These are phyloP conservation scores for Vitis rupestris DNA, from an alignment of 164 flowering plant species.

Conservation along the genomic window DNA sequence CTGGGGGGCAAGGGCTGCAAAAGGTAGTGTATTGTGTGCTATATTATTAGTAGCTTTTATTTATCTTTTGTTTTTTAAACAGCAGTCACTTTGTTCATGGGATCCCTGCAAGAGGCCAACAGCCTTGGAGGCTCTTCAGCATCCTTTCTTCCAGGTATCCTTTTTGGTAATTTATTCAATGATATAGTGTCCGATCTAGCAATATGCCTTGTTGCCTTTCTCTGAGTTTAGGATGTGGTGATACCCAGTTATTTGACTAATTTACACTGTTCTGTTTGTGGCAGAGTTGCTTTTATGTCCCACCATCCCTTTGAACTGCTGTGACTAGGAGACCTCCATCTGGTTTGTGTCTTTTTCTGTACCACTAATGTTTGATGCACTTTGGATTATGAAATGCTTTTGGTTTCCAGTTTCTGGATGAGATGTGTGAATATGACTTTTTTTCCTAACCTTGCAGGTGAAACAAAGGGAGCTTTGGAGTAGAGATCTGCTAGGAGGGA, in stretches of 20 bases:
- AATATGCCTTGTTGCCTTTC: not conserved
- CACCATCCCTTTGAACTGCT: slow-evolving; percentile 76
- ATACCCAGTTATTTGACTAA: not conserved
- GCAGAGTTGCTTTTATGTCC: slow-evolving; percentile 91
- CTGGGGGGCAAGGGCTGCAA: not conserved
- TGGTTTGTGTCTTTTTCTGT: slow-evolving; percentile 41
- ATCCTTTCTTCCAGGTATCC: slow-evolving; percentile 49
- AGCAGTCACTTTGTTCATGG: slow-evolving; percentile 57
- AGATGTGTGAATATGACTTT: not conserved
- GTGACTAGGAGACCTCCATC: slow-evolving; percentile 76
- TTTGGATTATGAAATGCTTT: not conserved
- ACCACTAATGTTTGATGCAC: too few species aligned
- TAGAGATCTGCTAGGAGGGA: slow-evolving; percentile 49
- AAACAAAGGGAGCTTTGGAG: slow-evolving; percentile 42
- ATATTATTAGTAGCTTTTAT: not conserved
- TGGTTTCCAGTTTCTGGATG: not conserved
- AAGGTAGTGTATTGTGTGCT: not conserved
- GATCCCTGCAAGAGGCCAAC: slow-evolving; percentile 62
- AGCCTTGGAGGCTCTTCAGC: slow-evolving; percentile 56
- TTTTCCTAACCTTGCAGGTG: slow-evolving; percentile 32
- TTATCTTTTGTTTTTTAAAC: not conserved
- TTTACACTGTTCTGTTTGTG: slow-evolving; percentile 1
- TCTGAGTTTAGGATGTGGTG: too few species aligned
- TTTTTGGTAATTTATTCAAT: not conserved
- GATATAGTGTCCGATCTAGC: not conserved